Evolutionary conservation across 108 stramenopile species (phyloP).

Genomic region (Skeletonema marinoi): DNA sequence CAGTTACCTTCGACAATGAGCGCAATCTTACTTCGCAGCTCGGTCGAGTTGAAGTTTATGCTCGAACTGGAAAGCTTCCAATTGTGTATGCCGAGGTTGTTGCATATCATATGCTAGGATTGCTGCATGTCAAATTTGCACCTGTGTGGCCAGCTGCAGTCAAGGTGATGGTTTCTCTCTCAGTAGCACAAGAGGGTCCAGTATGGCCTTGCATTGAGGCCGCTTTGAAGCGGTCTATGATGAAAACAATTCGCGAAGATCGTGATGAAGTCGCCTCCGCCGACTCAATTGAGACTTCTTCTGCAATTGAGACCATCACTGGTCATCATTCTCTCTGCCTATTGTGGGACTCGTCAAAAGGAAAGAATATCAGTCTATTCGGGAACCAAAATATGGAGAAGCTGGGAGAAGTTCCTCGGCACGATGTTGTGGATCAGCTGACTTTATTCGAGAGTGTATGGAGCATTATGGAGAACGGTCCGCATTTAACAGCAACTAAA

Average conservation of each 20-base stretch:
- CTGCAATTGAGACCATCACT: conserved; percentile 3
- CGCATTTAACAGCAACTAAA: conserved; percentile 63
- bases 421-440: conserved; percentile 53
- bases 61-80: conserved; percentile 70
- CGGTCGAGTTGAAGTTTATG: conserved; percentile 70
- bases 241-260: conserved; percentile 31
- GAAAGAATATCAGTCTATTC: conserved; percentile 48
- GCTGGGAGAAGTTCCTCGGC: conserved; percentile 54
- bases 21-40: conserved; percentile 54
- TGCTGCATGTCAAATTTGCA: conserved; percentile 79
- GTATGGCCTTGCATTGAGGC: conserved; percentile 64
- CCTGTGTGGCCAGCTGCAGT: conserved; percentile 74
- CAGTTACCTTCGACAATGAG: conserved; percentile 63
- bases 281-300: neutral
- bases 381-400: conserved; percentile 19
- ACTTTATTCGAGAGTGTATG: conserved; percentile 66
- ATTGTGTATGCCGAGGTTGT: conserved; percentile 76
- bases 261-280: neutral
- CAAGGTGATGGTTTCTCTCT: conserved; percentile 58
- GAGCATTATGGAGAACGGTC: conserved; percentile 65
- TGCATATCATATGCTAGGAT: conserved; percentile 77
- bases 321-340: conserved; percentile 54
- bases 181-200: conserved; percentile 48
- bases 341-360: conserved; percentile 68
- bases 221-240: conserved; percentile 42